These are phyloP conservation scores for Aureobasidium leucospermi DNA, from an alignment of 2,329 filamentous ascomycete species.

Conservation along the genomic window DNA sequence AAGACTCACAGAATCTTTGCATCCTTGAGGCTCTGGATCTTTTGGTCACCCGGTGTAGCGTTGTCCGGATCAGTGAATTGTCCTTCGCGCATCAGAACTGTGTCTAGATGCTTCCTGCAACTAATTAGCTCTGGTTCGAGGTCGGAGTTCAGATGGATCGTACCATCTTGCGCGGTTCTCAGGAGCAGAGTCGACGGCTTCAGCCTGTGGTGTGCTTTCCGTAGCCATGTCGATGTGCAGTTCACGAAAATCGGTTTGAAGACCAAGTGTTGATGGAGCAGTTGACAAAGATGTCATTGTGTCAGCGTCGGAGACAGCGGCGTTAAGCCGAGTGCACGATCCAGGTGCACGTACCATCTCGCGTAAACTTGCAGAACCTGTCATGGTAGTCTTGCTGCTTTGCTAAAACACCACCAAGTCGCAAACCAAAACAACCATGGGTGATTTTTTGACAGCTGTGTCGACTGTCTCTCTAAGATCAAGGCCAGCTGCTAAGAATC, in stretches of 20 bases:
- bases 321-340: neutral
- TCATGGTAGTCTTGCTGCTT: neutral
- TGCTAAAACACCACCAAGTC: slow-evolving; percentile 14
- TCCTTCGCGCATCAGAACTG: slow-evolving; percentile 66
- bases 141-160: neutral
- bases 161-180: slow-evolving; percentile 14
- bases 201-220: neutral
- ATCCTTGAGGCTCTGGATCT: slow-evolving; percentile 52
- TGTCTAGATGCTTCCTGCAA: slow-evolving; percentile 69
- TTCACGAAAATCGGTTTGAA: neutral
- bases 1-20: slow-evolving; percentile 47
- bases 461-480: slow-evolving; percentile 29
- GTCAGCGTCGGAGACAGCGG: neutral
- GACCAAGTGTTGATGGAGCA: neutral
- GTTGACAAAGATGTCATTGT: neutral
- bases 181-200: neutral
- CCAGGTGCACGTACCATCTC: neutral
- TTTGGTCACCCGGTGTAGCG: slow-evolving; percentile 40
- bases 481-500: slow-evolving; percentile 11
- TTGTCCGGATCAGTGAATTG: slow-evolving; percentile 65
- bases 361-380: neutral
- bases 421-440: slow-evolving; percentile 33
- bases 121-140: neutral
- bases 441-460: slow-evolving; percentile 42
- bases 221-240: slow-evolving; percentile 4